Evolutionary conservation across 768 basidiomycete genomes (phyloP), one percentile per base, ranked within the genome.

Genomic region (Omphalotus guepiniiformis): DNA sequence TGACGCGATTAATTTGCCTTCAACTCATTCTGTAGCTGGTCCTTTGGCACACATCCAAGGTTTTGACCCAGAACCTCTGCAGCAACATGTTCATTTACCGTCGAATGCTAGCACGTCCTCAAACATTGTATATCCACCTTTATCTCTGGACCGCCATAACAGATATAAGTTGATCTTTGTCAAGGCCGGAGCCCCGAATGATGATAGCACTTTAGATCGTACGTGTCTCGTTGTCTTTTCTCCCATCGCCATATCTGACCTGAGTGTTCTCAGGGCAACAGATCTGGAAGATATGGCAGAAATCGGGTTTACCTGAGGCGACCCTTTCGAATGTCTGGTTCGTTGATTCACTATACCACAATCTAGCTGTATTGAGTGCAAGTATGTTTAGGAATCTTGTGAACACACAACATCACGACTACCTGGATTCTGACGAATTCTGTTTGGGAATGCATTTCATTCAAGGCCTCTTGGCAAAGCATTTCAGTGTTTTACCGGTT

Each of bases 401-500:
- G 19, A 85, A 88, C 59, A 77, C 73, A 7, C 72, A 75, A 42
- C 65, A 71, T 27, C 69, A 79, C 28, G 84, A 83, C 5, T 66
- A 72, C 3, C 75, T 90, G 9, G 83, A 87, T 55, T 68, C 75
- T 6, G 63, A 75, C 23, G 84, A 88, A 50, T 90, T 90, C 60
- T 76, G 79, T 28, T 66, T 88, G 49, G 85, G 79, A 29, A 80
- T 85, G 78, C 81, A 80, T 60, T 74, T 85, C 48, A 79, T 88
- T 32, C 62, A 68, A 29, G 62, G 28, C 11, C 2, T 5, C 15
- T 27, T 30, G 16, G 44, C 29, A 23, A 19, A 29, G 40, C 8
- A 18, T 2, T 36, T 41, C 4, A 19, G 26, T 12, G 18, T 22
- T 4, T 15, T 23, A 18, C 13, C 8, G 27, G 19, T 23, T n/a